Conservation (phyloP, 345 rosid species). For the Eucalyptus tenuipes region DNA sequence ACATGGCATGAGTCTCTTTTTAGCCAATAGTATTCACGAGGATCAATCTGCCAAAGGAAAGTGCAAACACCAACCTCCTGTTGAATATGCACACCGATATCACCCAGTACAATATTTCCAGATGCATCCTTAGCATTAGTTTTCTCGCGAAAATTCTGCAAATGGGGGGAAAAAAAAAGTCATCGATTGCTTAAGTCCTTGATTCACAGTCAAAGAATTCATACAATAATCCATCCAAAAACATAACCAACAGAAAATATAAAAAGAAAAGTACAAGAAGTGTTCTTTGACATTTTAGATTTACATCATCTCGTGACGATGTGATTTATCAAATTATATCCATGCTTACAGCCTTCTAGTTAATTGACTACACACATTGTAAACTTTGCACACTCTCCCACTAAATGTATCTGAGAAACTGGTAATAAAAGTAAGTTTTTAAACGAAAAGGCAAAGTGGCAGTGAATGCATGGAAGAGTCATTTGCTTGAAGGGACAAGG, state of each 20-base stretch:
- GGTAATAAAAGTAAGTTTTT: neutral
- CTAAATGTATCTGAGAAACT: neutral
- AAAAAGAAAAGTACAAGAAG: neutral
- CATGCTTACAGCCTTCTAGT: neutral
- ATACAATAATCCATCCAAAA: neutral
- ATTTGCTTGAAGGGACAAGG: neutral
- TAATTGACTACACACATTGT: neutral
- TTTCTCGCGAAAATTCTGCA: slow-evolving; percentile 67
- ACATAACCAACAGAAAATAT: neutral
- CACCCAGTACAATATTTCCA: slow-evolving; percentile 79
- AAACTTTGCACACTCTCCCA: neutral
- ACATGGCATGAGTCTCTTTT: neutral
- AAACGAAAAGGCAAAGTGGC: neutral
- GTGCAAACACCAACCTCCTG: slow-evolving; percentile 66
- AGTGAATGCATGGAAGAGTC: neutral
- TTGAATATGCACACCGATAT: slow-evolving; percentile 82
- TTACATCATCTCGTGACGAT: neutral
- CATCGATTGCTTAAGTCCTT: neutral
- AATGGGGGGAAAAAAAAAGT: neutral
- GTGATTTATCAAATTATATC: neutral
- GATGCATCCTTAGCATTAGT: slow-evolving; percentile 96
- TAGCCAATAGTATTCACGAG: neutral
- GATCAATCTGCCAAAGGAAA: neutral
- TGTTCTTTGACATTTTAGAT: neutral
- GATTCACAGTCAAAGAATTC: neutral